Evolutionary conservation across 768 basidiomycete genomes (phyloP), one percentile per base, ranked within the genome.

Genomic region (Serendipita indica): DNA sequence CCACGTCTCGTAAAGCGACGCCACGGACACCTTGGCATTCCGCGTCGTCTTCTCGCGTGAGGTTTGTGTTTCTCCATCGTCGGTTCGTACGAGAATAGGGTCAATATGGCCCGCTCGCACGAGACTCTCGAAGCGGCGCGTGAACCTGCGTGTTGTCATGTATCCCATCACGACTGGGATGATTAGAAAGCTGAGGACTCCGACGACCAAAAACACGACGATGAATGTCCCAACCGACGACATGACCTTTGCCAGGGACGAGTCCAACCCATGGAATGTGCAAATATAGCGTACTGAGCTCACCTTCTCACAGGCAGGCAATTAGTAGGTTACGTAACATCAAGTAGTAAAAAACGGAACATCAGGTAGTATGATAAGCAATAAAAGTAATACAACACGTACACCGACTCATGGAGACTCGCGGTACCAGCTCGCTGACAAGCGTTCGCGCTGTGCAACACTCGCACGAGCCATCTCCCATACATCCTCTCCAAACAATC

Each of bases 351-450:
- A 43, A 43, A 7, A 25, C 10, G 35, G 35, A 37, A 37, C 12
- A 37, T 10, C 35, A 18, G n/a, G 5, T n/a, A 18, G 18, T 25
- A 7, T 43, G 41, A 43, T n/a, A n/a, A n/a, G 27, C 27, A 43
- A 43, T 18, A 18, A 43, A 7, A 6, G 41, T 43, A 25, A 7
- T 7, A 25, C 5, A n/a, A n/a, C n/a, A 7, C 5, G 5, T 25
- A 43, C 27, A n/a, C 18, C 1, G 41, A n/a, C 7, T 43, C 41
- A 43, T n/a, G 41, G 41, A 18, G 49, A 54, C 22, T 54, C 49
- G 10, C 49, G 49, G 30, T 54, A 54, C 49, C 49, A 54, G 49
- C 49, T 54, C 25, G 32, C 32, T 30, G 49, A 54, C 22, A 54
- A 28, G 7, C 49, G 49, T 18, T 43, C 41, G 18, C 41, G 18